Percentiles rank a stretch among this genome's conserved stretches.
These are phyloP conservation scores for Astrothelium macrocarpum DNA, from an alignment of 495 filamentous ascomycete genomes.

Conservation along the genomic window DNA sequence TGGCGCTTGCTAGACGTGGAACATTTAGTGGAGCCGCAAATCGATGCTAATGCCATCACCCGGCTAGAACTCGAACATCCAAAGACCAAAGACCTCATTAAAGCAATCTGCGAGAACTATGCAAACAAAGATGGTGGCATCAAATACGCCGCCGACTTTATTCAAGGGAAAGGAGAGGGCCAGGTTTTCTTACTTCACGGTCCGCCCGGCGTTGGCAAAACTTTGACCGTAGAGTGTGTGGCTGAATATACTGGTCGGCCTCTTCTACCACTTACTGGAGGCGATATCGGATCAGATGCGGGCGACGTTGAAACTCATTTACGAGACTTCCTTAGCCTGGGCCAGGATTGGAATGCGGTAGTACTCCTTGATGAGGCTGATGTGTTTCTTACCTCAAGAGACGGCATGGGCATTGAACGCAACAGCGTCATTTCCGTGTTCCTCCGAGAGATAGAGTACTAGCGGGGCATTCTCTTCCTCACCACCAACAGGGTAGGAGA, in stretches of 20 bases:
- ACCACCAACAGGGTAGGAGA: conserved; percentile 21
- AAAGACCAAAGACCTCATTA: conserved; percentile 64
- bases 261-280: conserved; percentile 7
- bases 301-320: conserved; percentile 23
- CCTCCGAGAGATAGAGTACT: conserved; percentile 27
- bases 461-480: conserved; percentile 24
- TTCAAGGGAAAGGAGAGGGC: not conserved
- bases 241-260: not conserved
- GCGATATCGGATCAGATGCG: conserved; percentile 45
- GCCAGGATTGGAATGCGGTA: conserved; percentile 1
- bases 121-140: not conserved
- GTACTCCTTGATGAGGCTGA: not conserved
- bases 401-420: not conserved
- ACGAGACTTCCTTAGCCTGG: not conserved
- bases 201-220: conserved; percentile 11
- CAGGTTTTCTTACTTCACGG: conserved; percentile 10
- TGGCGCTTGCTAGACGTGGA: not conserved
- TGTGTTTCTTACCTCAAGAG: not conserved
- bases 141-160: not conserved
- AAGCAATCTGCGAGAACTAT: conserved; percentile 45
- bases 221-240: conserved; percentile 8
- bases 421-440: not conserved
- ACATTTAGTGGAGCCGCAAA: not conserved
- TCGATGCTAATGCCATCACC: not conserved
- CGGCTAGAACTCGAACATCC: conserved; percentile 40